Evolutionary conservation across 176 grass and related monocot species (phyloP).

Genomic region (Microstegium vimineum): DNA sequence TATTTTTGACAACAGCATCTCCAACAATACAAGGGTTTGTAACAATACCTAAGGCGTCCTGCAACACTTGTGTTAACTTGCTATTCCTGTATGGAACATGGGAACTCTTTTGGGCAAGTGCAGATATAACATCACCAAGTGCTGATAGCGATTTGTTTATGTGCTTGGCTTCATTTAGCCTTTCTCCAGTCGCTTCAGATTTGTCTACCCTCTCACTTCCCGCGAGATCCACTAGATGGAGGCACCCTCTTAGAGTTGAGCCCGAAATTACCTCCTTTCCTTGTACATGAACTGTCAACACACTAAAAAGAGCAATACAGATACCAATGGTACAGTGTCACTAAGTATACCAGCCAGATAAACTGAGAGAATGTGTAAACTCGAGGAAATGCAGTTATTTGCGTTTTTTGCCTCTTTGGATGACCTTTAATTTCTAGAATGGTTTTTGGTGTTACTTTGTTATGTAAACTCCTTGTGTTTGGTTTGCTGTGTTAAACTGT

Average conservation of each 20-base stretch:
- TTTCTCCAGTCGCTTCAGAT: slow-evolving; percentile 78
- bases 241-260: slow-evolving; percentile 64
- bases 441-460: too few relatives aligned
- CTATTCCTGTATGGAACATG: slow-evolving; percentile 89
- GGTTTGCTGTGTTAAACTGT: too few relatives aligned
- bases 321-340: not conserved
- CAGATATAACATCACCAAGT: slow-evolving; percentile 82
- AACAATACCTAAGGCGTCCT: slow-evolving; percentile 76
- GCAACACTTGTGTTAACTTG: slow-evolving; percentile 87
- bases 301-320: slow-evolving; percentile 37
- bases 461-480: too few relatives aligned
- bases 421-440: not conserved
- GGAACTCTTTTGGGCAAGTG: slow-evolving; percentile 78
- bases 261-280: slow-evolving; percentile 63
- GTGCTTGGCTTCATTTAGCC: slow-evolving; percentile 78
- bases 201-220: slow-evolving; percentile 87
- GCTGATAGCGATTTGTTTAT: slow-evolving; percentile 87
- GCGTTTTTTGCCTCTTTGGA: not conserved
- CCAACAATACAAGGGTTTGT: not conserved
- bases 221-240: slow-evolving; percentile 86
- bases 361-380: not conserved
- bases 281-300: slow-evolving; percentile 81
- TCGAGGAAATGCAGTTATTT: not conserved
- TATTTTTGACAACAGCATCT: not conserved
- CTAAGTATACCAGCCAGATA: not conserved